Percentiles rank a stretch among this genome's conserved stretches.
Evolutionary conservation across 1,284 basidiomycete species (phyloP).

Genomic region (Ustilago trichophora): DNA sequence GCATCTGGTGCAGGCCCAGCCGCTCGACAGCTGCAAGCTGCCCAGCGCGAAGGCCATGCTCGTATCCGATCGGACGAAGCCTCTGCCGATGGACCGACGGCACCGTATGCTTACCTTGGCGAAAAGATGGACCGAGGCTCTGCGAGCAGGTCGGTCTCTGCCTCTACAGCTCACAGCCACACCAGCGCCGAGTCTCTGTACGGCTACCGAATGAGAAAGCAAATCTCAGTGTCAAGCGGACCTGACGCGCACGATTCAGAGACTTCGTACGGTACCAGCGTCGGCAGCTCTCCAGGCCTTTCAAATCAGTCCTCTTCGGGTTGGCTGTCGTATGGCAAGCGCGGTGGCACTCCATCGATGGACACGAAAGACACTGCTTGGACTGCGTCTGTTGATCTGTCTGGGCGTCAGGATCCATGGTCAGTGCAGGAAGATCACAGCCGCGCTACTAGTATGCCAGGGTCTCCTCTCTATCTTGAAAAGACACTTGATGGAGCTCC

Average conservation of each 20-base stretch:
- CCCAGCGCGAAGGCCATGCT: neutral
- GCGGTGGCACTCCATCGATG: conserved; percentile 1
- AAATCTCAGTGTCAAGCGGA: conserved; percentile 24
- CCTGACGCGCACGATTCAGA: conserved; percentile 37
- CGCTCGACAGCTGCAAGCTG: neutral
- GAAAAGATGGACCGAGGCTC: conserved; percentile 15
- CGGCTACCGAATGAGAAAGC: conserved; percentile 31
- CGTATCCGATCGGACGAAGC: conserved; percentile 4
- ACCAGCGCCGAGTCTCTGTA: conserved; percentile 27
- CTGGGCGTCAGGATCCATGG: neutral
- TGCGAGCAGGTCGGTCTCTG: conserved; percentile 31
- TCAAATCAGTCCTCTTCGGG: conserved; percentile 8
- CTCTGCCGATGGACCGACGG: neutral
- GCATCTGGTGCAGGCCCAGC: neutral
- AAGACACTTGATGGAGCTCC: conserved; percentile 9
- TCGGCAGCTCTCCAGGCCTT: conserved; percentile 31
- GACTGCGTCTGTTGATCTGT: conserved; percentile 9
- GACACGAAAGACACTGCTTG: conserved; percentile 13
- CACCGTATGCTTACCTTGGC: conserved; percentile 5
- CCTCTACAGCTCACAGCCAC: conserved; percentile 31
- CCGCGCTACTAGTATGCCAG: conserved; percentile 3
- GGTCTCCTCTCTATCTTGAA: conserved; percentile 6
- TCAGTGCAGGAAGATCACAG: neutral
- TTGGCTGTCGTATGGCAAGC: conserved; percentile 13
- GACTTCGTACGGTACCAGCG: conserved; percentile 42